These are phyloP conservation scores for Tulasnella sp. DNA, from an alignment of 768 basidiomycete genomes.

Conservation along the genomic window DNA sequence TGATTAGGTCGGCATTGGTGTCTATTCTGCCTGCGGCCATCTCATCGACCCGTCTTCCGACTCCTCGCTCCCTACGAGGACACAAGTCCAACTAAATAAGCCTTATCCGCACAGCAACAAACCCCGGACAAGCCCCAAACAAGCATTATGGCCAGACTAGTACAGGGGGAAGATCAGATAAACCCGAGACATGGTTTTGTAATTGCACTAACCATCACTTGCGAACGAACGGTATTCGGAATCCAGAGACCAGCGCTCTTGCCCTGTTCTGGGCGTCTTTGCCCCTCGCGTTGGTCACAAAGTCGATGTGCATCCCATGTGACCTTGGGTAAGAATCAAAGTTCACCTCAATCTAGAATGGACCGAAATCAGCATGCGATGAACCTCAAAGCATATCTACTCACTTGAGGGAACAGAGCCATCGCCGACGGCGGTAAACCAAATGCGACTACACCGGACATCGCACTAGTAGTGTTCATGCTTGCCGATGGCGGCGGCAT, in stretches of 20 bases:
- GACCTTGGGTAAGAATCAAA: constrained; percentile 73
- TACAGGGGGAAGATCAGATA: no score
- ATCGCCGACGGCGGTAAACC: constrained; percentile 77
- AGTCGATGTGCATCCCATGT: constrained; percentile 90
- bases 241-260: constrained; percentile 75
- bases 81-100: no score
- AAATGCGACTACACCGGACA: constrained; percentile 79
- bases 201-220: no score
- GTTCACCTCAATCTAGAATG: constrained; percentile 77
- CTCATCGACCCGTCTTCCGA: no score
- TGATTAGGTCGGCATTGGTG: no score
- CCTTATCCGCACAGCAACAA: no score
- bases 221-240: constrained; percentile 77
- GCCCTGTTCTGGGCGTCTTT: constrained; percentile 84
- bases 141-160: no score
- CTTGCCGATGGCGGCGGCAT: constrained; percentile 66
- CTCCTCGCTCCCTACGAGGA: no score
- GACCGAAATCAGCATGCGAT: neutral
- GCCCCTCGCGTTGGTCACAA: constrained; percentile 78
- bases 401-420: constrained; percentile 60
- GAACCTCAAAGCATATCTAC: neutral
- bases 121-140: no score
- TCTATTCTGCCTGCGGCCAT: no score
- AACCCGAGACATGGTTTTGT: no score
- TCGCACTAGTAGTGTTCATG: constrained; percentile 58